A percentile compares a stretch with the other conserved stretches of the same genome.
Evolutionary conservation across 352 stramenopile genomes (phyloP).

Genomic region (Phytopythium aichiense): DNA sequence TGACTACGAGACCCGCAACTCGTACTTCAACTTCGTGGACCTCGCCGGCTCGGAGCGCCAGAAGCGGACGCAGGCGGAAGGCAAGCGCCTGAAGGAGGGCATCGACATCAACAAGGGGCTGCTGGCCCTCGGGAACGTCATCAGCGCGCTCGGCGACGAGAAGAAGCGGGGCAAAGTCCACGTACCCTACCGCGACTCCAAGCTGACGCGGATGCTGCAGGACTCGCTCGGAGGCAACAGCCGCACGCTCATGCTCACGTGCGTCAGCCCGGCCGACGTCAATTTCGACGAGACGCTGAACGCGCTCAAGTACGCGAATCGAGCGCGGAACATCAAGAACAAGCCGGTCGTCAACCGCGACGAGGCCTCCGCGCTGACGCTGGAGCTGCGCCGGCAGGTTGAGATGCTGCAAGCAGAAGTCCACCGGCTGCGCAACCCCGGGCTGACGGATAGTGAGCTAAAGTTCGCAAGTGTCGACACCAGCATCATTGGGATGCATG

Average conservation of each 20-base stretch:
- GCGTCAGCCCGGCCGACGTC: conserved; percentile 92
- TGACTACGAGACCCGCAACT: conserved; percentile 76
- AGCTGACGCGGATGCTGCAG: conserved; percentile 93
- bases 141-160: conserved; percentile 93
- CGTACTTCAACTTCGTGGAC: conserved; percentile 92
- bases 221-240: conserved; percentile 91
- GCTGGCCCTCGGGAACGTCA: conserved; percentile 96
- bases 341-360: conserved; percentile 91
- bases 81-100: conserved; percentile 91
- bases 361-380: conserved; percentile 63
- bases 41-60: conserved; percentile 90
- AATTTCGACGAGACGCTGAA: conserved; percentile 96
- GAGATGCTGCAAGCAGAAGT: conserved; percentile 81
- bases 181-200: conserved; percentile 93
- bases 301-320: conserved; percentile 95
- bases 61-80: conserved; percentile 94
- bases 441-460: conserved; percentile 74
- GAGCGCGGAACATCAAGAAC: conserved; percentile 99
- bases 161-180: conserved; percentile 89
- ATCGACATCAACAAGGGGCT: conserved; percentile 99
- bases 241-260: conserved; percentile 95
- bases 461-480: conserved; percentile 57
- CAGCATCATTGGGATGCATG: conserved; percentile 60
- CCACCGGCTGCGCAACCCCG: conserved; percentile 74
- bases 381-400: conserved; percentile 74